Base-by-base conservation (phyloP, 148 eudicot genomes). In the Drosera capensis region DNA sequence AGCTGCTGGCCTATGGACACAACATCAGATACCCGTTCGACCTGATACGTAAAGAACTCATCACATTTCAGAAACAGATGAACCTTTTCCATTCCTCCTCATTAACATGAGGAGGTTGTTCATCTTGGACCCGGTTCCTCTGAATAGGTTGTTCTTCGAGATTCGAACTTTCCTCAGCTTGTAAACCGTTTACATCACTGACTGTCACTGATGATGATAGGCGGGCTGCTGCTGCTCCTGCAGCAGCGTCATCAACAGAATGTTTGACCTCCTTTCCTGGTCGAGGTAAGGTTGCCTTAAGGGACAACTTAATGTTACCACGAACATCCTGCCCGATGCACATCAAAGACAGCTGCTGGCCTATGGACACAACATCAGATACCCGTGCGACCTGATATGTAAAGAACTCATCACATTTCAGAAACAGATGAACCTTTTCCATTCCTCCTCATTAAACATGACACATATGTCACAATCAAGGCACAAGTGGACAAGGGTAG, bases 261-360 rank as follows among this genome's bases (percentile, higher is more conserved):
- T 40, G 43, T 38, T 39, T 20, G 48, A 56, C 23, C 34, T 45
- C 57, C 52, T 62, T 54, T 47, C 51, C 62, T 40, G 71, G 58
- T 44, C 24, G 50, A 8, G 77, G 75, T 58, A 54, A 15, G 36
- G 75, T 68, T 51, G 90, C 88, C 66, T 78, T 90, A 24, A 79
- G 93, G 40, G 99, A 90, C 49, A 90, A 55, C 49, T 79, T 90
- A 25, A 85, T 66, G 66, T 90, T 90, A 44, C 99, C 99, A 51
- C 95, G 87, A 56, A 71, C 60, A 71, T 90, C 99, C 64, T 61
- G 76, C 25, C 73, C 99, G 43, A 85, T 85, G 59, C 99, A 90
- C 79, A 48, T 85, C 51, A 90, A 43, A 23, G 68, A 55, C 49
- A 90, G 68, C 55, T 63, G 70, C 62, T 90, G 95, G 51, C 95